Base-by-base conservation (phyloP, 768 basidiomycete genomes). In the Tricholoma hemisulphureum region DNA sequence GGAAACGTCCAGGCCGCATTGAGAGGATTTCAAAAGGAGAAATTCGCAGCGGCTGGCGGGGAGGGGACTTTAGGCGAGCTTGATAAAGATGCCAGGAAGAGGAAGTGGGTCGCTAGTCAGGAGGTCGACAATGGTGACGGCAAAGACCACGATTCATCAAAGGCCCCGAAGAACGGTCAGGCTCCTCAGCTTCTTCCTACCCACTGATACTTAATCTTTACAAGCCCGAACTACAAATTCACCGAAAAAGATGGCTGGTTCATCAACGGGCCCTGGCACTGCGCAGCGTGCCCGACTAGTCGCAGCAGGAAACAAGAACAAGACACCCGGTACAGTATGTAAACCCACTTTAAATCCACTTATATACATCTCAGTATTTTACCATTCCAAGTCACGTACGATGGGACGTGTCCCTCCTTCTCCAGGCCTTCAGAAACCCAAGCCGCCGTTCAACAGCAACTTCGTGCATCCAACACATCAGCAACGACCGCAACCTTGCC, bases 41-140 rank as follows among this genome's bases (percentile, higher is more conserved):
- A 79, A 56, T 73, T 90, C 56, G 77, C 74, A 14, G 78, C 78
- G 20, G 76, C 76, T 26, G 79, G 80, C 23, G 81, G 77, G 20
- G 80, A 78, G 51, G 80, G 77, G 6, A 76, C 76, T 14, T 67
- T 78, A 45, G 77, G 79, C 2, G 85, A 84, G 58, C 84, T 89
- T 53, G 87, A 90, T 61, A 80, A 82, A 62, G 83, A 77, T 54
- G 84, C 85, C 56, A 79, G 87, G 58, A 93, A 92, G 69, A 75
- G 91, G 62, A 91, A 91, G 69, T 89, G 88, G 88, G 81, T 85
- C 4, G 86, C 83, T 16, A 80, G 83, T 51, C 86, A 87, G 65
- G 82, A 85, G 49, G 76, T 71, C 9, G 80, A 79, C 24, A 69
- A 70, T 28, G 77, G 77, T 49, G 73, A 73, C 31, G 76, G 69